These are phyloP conservation scores for Mikania micrantha DNA, from an alignment of 129 eudicot genomes.

Conservation along the genomic window DNA sequence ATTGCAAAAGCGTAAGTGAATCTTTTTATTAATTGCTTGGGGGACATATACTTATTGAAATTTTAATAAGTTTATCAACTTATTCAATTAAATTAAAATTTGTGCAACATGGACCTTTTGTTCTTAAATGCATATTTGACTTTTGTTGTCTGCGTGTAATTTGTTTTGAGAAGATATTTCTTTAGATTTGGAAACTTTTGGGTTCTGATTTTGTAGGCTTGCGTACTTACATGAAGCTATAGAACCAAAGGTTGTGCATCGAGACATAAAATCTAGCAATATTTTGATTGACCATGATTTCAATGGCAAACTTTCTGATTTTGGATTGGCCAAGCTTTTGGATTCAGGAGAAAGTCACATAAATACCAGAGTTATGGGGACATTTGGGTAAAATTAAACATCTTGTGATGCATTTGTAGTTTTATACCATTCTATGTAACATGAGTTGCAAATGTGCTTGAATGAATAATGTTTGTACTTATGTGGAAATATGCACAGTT, in stretches of 20 bases:
- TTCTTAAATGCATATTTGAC: background rate
- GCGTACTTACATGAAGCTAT: constrained; percentile 95
- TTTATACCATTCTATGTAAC: background rate
- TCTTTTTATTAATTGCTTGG: background rate
- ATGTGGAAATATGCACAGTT: constrained; percentile 33
- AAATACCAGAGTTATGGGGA: constrained; percentile 95
- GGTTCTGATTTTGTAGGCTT: constrained; percentile 50
- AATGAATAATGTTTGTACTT: background rate
- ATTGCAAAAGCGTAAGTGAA: constrained; percentile 90
- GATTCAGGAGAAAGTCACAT: constrained; percentile 94
- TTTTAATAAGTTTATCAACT: background rate
- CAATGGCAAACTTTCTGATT: constrained; percentile 83
- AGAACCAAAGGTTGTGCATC: constrained; percentile 95
- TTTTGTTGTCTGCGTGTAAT: background rate
- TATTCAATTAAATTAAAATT: background rate
- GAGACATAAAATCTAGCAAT: constrained; percentile 97
- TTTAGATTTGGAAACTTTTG: background rate
- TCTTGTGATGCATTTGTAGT: background rate
- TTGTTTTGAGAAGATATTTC: background rate
- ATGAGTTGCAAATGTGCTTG: background rate
- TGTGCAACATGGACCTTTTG: background rate
- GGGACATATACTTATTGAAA: background rate
- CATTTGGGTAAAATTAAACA: constrained; percentile 66
- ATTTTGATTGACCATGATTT: constrained; percentile 84
- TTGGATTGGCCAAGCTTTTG: constrained; percentile 94